phyloP scores from a whole-genome alignment of 2,329 filamentous ascomycete species.

The Talaromyces sp. region DNA sequence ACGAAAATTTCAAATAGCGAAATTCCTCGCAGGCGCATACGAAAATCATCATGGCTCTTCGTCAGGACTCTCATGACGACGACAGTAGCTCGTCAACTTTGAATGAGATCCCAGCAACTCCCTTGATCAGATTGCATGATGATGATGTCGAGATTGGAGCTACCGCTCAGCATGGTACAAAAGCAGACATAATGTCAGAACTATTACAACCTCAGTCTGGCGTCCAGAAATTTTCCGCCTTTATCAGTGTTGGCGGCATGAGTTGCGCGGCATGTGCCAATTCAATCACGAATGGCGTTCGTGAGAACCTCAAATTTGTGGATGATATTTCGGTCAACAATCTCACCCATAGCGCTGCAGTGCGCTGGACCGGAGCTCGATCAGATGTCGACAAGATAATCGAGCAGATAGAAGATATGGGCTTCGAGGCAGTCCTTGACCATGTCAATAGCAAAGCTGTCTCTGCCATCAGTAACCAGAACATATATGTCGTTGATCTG shows the following conservation, averaged over 20 bases:
- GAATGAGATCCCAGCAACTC: neutral
- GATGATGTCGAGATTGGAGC: neutral
- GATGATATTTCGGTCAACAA: conserved; percentile 47
- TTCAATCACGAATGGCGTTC: conserved; percentile 44
- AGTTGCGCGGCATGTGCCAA: conserved; percentile 54
- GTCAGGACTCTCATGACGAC: neutral
- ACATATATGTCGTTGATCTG: conserved; percentile 38
- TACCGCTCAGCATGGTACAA: neutral
- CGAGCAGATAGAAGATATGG: conserved; percentile 52
- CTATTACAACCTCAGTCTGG: neutral
- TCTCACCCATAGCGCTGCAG: conserved; percentile 45
- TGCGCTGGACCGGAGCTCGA: conserved; percentile 45
- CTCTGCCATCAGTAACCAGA: neutral
- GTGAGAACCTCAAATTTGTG: conserved; percentile 42
- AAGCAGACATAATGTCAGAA: neutral
- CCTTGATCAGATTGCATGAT: neutral
- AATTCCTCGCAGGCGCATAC: neutral
- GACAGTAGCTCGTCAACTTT: neutral
- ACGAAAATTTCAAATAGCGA: neutral
- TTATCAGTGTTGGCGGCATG: conserved; percentile 52
- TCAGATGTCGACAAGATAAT: conserved; percentile 43
- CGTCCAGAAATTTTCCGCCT: conserved; percentile 24
- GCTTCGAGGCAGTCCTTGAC: conserved; percentile 56
- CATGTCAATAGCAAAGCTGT: conserved; percentile 22
- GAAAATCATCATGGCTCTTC: neutral